Conservation (phyloP, 1,284 basidiomycete genomes). For the Tilletia walkeri region DNA sequence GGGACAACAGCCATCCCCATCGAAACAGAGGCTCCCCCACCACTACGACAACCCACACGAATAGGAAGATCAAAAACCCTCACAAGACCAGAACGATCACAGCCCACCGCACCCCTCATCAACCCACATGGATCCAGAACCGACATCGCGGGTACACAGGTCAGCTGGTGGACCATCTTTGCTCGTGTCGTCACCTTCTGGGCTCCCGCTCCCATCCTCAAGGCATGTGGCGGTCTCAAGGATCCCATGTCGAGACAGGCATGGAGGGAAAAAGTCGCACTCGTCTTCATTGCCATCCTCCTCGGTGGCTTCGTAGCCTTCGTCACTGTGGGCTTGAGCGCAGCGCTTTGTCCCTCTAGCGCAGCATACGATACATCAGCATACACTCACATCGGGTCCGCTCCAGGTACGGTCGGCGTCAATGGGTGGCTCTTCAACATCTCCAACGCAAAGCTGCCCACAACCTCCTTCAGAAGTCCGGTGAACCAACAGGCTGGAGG, state of each 20-base stretch:
- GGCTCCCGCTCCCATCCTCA: slow-evolving; percentile 55
- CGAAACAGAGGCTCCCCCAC: slow-evolving; percentile 48
- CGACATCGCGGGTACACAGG: slow-evolving; percentile 23
- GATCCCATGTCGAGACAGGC: slow-evolving; percentile 46
- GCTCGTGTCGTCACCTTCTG: slow-evolving; percentile 47
- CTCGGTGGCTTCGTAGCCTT: slow-evolving; percentile 83
- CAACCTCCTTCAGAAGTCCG: slow-evolving; percentile 29
- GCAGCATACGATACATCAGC: slow-evolving; percentile 34
- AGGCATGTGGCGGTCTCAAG: slow-evolving; percentile 46
- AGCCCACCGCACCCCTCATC: slow-evolving; percentile 67
- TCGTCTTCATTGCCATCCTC: slow-evolving; percentile 42
- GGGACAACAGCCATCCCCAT: slow-evolving; percentile 45
- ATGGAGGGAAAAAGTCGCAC: slow-evolving; percentile 54
- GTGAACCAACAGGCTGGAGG: slow-evolving; percentile 63
- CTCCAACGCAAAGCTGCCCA: slow-evolving; percentile 60
- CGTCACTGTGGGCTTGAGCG: slow-evolving; percentile 89
- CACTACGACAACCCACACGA: slow-evolving; percentile 48
- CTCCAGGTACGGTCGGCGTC: slow-evolving; percentile 64
- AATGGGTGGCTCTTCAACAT: slow-evolving; percentile 77
- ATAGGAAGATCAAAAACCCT: slow-evolving; percentile 62
- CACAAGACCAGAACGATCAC: slow-evolving; percentile 70
- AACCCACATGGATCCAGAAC: slow-evolving; percentile 60
- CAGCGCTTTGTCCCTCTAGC: slow-evolving; percentile 76
- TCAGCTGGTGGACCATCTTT: slow-evolving; percentile 39
- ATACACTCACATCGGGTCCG: slow-evolving; percentile 35